Evolutionary conservation across 1,139 yeast genomes (phyloP).

Genomic region (Hansenula sp.): DNA sequence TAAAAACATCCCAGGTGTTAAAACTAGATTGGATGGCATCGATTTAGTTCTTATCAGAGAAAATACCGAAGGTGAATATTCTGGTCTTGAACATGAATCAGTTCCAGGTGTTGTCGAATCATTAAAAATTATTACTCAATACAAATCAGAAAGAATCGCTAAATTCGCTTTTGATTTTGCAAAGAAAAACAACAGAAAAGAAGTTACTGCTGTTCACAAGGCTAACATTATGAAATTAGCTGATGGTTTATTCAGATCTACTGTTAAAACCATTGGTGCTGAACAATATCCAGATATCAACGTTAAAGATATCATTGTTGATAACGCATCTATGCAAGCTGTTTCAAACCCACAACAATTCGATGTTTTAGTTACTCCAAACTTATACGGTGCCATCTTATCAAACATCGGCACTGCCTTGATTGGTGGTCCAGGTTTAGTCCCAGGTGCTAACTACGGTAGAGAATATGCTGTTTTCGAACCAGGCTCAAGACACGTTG

Average conservation of each 20-base stretch:
- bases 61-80: conserved; percentile 97
- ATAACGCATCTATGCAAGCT: conserved; percentile 99
- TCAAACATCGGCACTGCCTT: conserved; percentile 98
- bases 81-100: conserved; percentile 96
- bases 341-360: conserved; percentile 97
- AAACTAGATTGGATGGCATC: conserved; percentile 81
- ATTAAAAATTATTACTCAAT: conserved; percentile 88
- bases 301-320: conserved; percentile 92
- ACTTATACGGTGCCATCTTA: conserved; percentile 94
- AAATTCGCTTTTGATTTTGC: conserved; percentile 97
- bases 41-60: conserved; percentile 96
- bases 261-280: conserved; percentile 82
- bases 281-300: conserved; percentile 82
- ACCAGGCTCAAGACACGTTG: conserved; percentile 99
- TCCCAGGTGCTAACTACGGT: conserved; percentile 98
- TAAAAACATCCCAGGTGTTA: conserved; percentile 92
- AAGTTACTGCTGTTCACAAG: conserved; percentile 96
- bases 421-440: conserved; percentile 98
- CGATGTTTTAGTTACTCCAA: conserved; percentile 96
- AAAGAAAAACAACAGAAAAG: conserved; percentile 82
- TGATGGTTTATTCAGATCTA: conserved; percentile 95
- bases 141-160: conserved; percentile 95
- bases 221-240: conserved; percentile 99
- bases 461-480: conserved; percentile 97
- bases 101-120: conserved; percentile 98